These are phyloP conservation scores for Botrytis porri DNA, from an alignment of 2,329 filamentous ascomycete genomes.

Conservation along the genomic window DNA sequence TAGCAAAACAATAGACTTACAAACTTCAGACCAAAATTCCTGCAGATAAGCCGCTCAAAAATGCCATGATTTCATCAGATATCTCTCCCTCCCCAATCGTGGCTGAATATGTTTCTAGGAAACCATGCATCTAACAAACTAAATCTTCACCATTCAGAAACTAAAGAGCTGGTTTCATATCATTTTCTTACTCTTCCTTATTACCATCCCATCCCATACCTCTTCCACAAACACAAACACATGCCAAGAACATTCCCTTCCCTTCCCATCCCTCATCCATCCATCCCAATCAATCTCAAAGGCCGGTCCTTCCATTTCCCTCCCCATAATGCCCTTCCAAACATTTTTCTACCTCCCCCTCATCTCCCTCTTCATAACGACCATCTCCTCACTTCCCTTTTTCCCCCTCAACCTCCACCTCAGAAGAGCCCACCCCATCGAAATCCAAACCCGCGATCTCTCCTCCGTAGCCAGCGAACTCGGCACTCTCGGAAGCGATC, in stretches of 20 bases:
- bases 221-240: neutral
- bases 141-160: neutral
- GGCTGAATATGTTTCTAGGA: neutral
- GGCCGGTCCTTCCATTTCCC: neutral
- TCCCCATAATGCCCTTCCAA: neutral
- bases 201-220: neutral
- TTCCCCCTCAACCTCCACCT: too few relatives aligned
- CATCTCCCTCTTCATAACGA: neutral
- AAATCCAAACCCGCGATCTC: neutral
- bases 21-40: neutral
- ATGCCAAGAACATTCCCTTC: neutral
- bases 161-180: too few relatives aligned
- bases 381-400: neutral
- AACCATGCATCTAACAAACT: neutral
- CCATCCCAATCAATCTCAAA: neutral
- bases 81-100: neutral
- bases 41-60: neutral
- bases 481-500: conserved; percentile 9
- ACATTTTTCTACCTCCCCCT: neutral
- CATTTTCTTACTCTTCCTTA: neutral
- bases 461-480: conserved; percentile 5
- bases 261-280: neutral
- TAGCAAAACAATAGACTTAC: neutral
- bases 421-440: too few relatives aligned
- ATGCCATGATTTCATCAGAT: neutral